Base-by-base conservation (phyloP, 345 rosid genomes). In the Anacardium occidentale region DNA sequence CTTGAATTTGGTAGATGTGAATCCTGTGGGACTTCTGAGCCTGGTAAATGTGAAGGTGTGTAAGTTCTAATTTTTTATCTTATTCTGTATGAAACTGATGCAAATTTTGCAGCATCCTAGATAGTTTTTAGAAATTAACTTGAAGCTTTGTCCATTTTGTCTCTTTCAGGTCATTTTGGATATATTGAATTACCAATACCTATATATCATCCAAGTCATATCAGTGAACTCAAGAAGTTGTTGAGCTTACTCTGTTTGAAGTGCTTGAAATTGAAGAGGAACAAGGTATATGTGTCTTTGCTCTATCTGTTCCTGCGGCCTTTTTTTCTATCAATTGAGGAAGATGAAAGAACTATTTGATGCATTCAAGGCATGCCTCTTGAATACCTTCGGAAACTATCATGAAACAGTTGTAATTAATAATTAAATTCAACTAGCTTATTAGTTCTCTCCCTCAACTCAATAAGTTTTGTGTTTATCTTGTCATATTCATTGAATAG, bases 1-100 rank as follows among this genome's bases (percentile, higher is more conserved):
- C 88, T 95, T 1, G 96, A 92, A 60, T 88, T 82, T 83, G 98
- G 99, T 3, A 91, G 88, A 82, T 95, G 99, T 68, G 96, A 89
- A 62, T 85, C 99, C 34, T 93, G 99, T 72, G 96, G 99, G 59
- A 86, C 96, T 4, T 82, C 96, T 22, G 99, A 93, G 73, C 72
- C 84, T 18, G 92, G 90, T 34, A 75, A 91, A 79, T 95, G 98
- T 68, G 99, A 91, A 88, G 99, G 98, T 89, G 76, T 54, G 83
- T 71, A 11, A 68, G 20, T 22, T 13, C 42, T 21, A 40, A 21
- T 48, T 58, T 70, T 45, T 25, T 26, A 20, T 56, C 0, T 47
- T 18, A 15, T 74, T 22, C 37, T 47, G 18, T 47, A 20, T 47
- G 4, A 62, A 24, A 51, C 63, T 62, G 26, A 64, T 50, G 20